Base-by-base conservation (phyloP, 352 stramenopile species). In the Pythium volutum region DNA sequence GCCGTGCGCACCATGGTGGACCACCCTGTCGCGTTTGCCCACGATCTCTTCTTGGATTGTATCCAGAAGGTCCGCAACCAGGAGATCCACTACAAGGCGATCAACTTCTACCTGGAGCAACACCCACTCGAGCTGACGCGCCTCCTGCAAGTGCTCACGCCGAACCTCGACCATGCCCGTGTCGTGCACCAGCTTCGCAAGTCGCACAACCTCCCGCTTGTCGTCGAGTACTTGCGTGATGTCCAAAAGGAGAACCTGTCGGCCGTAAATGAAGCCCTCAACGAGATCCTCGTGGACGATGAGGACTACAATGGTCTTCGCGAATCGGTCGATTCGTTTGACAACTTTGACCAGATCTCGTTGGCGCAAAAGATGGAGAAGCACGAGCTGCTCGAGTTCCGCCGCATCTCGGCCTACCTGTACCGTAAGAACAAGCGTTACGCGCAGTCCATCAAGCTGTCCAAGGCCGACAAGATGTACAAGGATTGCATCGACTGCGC, bases 391-490 rank as follows among this genome's bases (percentile, higher is more conserved):
- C 83, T 99, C 43, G 97, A 99, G 71, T 99, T 99, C 85, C 94
- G 97, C 73, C 96, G 97, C 68, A 99, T 99, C 69, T 97, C 98
- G 31, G 97, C 97, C 18, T 99, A 99, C 75, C 74, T 99, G 61
- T 99, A 99, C 88, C 94, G 98, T 70, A 98, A 98, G 83, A 99
- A 99, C 85, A 98, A 99, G 82, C 97, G 98, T 59, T 99, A 96
- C 78, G 78, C 88, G 61, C 96, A 99, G 76, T 98, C 92, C 36
- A 96, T 99, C 64, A 96, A 98, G 61, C 82, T 99, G 59, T 99
- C 95, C 22, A 99, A 99, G 91, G 94, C 93, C 36, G 97, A 99
- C 84, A 98, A 98, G 69, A 99, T 99, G 97, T 99, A 98, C 93
- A 99, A 99, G 84, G 98, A 99, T 65, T 98, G 97, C 71, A 99